These are phyloP conservation scores for Salisapilia sapeloensis DNA, from an alignment of 352 stramenopile species.

Conservation along the genomic window DNA sequence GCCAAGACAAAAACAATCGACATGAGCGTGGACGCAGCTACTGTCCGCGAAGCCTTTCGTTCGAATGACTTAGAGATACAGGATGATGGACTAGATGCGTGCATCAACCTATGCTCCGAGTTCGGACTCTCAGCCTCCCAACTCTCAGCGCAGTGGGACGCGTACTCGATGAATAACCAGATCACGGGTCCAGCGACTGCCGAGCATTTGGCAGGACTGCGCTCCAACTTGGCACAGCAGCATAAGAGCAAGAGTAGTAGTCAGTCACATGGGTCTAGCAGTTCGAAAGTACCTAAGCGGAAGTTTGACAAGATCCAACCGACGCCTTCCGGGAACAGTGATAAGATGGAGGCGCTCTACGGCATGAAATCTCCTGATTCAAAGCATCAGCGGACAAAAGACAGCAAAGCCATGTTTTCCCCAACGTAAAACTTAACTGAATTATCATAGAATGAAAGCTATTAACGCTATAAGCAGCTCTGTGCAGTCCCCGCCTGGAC, in stretches of 20 bases:
- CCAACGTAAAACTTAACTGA: conserved; percentile 16
- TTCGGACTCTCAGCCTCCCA: conserved; percentile 64
- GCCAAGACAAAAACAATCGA: conserved; percentile 1
- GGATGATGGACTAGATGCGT: conserved; percentile 43
- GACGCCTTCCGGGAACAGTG: conserved; percentile 22
- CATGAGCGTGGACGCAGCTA: conserved; percentile 37
- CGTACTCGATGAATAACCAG: conserved; percentile 77
- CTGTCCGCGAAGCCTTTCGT: conserved; percentile 53
- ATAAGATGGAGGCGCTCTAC: conserved; percentile 48
- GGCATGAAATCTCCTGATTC: conserved; percentile 53
- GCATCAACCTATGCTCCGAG: conserved; percentile 51
- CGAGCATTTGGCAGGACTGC: conserved; percentile 49
- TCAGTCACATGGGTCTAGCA: background rate
- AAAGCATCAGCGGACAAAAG: conserved; percentile 58
- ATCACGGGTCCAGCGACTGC: conserved; percentile 28
- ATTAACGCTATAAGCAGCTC: conserved; percentile 10
- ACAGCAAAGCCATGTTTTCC: conserved; percentile 49
- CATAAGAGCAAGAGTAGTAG: conserved; percentile 24
- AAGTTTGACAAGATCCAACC: conserved; percentile 22
- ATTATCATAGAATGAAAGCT: background rate
- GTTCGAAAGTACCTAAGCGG: conserved; percentile 16
- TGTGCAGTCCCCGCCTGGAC: conserved; percentile 48
- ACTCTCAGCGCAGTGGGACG: conserved; percentile 66
- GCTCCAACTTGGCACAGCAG: conserved; percentile 47
- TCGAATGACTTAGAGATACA: conserved; percentile 58